Evolutionary conservation across 2,329 filamentous ascomycete species (phyloP).

Genomic region (Colletotrichum cuscutae): DNA sequence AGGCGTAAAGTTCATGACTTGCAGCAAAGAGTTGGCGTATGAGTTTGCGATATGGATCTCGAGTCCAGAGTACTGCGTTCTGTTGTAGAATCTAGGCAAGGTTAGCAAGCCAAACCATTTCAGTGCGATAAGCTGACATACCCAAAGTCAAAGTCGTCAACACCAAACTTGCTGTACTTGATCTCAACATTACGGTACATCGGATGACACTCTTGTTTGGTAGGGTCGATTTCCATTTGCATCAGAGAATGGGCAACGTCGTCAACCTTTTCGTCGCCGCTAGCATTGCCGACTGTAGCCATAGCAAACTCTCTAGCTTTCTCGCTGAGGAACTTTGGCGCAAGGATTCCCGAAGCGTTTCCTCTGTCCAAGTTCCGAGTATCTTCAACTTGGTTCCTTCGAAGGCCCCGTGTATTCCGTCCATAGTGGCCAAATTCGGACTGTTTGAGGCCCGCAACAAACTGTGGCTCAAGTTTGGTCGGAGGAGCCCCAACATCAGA

Average conservation of each 20-base stretch:
- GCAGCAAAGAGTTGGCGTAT: conserved; percentile 91
- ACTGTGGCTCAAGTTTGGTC: conserved; percentile 75
- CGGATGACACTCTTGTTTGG: conserved; percentile 83
- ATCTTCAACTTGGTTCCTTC: conserved; percentile 85
- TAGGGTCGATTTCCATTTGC: conserved; percentile 77
- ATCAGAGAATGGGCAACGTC: conserved; percentile 74
- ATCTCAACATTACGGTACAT: conserved; percentile 97
- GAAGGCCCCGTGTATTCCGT: conserved; percentile 76
- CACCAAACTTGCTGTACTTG: conserved; percentile 98
- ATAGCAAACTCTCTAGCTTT: conserved; percentile 78
- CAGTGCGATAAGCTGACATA: conserved; percentile 52
- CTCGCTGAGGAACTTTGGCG: conserved; percentile 95
- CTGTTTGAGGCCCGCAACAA: conserved; percentile 74
- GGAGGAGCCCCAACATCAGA: conserved; percentile 90
- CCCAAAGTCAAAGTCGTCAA: conserved; percentile 99
- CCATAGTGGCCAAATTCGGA: conserved; percentile 83
- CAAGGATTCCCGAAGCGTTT: conserved; percentile 70
- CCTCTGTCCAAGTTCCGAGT: conserved; percentile 72
- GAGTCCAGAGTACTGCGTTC: conserved; percentile 88
- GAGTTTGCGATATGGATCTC: conserved; percentile 98
- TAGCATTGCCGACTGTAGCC: conserved; percentile 53
- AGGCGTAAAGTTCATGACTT: conserved; percentile 91
- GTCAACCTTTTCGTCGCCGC: conserved; percentile 54
- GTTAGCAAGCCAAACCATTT: conserved; percentile 33
- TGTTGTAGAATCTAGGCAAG: conserved; percentile 84